Conservation (phyloP, 2,329 filamentous ascomycete species). For the Penicillium hesseltinei region DNA sequence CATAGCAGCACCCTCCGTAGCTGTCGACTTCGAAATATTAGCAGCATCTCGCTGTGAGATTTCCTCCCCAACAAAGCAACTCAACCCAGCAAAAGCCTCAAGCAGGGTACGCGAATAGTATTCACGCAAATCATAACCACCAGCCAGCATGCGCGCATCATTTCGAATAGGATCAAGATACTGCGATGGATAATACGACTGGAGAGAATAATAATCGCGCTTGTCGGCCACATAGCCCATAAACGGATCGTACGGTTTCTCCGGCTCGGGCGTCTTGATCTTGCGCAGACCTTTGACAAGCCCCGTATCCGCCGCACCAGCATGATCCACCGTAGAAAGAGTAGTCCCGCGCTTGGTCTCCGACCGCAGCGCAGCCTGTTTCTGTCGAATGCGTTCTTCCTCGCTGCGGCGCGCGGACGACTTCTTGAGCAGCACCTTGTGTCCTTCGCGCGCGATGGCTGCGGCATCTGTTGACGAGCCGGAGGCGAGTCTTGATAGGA, state of each 20-base stretch:
- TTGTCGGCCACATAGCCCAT: conserved; percentile 65
- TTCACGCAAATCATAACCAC: conserved; percentile 79
- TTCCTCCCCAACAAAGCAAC: conserved; percentile 83
- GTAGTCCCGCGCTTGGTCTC: conserved; percentile 31
- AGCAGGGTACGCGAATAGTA: conserved; percentile 79
- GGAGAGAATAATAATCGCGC: conserved; percentile 68
- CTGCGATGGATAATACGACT: conserved; percentile 69
- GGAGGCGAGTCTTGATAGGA: conserved; percentile 67
- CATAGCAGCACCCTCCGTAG: conserved; percentile 32
- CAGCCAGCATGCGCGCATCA: conserved; percentile 66
- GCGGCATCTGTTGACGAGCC: conserved; percentile 61
- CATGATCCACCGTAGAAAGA: conserved; percentile 22
- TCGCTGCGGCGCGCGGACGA: conserved; percentile 60
- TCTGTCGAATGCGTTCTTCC: conserved; percentile 48
- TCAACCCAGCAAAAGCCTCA: conserved; percentile 86
- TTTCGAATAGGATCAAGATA: conserved; percentile 67
- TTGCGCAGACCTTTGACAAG: conserved; percentile 78
- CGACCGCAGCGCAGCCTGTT: conserved; percentile 42
- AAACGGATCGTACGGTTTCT: conserved; percentile 85
- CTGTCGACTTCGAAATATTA: conserved; percentile 22
- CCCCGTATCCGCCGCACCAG: conserved; percentile 36
- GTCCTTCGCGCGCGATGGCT: conserved; percentile 51
- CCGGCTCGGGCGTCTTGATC: conserved; percentile 58
- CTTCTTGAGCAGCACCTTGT: conserved; percentile 69
- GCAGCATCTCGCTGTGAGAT: conserved; percentile 33